Percentiles rank a stretch among this genome's conserved stretches.
Evolutionary conservation across 1,139 yeast species (phyloP).

Genomic region (Kazachstania sp.): DNA sequence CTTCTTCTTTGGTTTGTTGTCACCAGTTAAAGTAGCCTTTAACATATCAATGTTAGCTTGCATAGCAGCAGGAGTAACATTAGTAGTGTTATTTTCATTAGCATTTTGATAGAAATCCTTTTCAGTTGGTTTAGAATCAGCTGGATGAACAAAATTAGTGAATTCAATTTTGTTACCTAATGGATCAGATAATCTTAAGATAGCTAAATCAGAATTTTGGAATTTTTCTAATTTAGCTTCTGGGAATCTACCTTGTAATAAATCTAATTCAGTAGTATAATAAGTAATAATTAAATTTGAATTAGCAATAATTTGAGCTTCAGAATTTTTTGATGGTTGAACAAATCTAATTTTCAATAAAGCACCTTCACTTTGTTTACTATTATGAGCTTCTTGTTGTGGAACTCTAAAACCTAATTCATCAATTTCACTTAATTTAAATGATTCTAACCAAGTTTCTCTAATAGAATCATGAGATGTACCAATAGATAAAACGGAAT

Average conservation of each 20-base stretch:
- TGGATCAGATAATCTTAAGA: constrained; percentile 42
- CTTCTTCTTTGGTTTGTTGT: constrained; percentile 35
- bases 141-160: constrained; percentile 32
- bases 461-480: constrained; percentile 54
- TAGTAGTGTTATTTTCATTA: constrained; percentile 1
- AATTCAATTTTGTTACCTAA: constrained; percentile 47
- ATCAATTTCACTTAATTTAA: constrained; percentile 49
- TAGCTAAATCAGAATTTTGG: constrained; percentile 19
- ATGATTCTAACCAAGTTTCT: constrained; percentile 65
- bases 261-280: constrained; percentile 43
- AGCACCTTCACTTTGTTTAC: constrained; percentile 44
- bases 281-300: constrained; percentile 33
- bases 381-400: constrained; percentile 44
- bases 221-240: constrained; percentile 22
- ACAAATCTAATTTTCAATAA: constrained; percentile 54
- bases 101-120: constrained; percentile 24
- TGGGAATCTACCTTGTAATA: constrained; percentile 34
- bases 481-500: constrained; percentile 36
- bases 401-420: constrained; percentile 44
- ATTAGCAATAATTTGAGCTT: constrained; percentile 25
- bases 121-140: constrained; percentile 31
- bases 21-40: constrained; percentile 18
- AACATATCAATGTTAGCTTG: constrained; percentile 21
- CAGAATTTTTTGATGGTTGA: constrained; percentile 27
- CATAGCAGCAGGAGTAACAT: constrained; percentile 12